Evolutionary conservation across 164 flowering plant genomes (phyloP).

Genomic region (Protea cynaroides): DNA sequence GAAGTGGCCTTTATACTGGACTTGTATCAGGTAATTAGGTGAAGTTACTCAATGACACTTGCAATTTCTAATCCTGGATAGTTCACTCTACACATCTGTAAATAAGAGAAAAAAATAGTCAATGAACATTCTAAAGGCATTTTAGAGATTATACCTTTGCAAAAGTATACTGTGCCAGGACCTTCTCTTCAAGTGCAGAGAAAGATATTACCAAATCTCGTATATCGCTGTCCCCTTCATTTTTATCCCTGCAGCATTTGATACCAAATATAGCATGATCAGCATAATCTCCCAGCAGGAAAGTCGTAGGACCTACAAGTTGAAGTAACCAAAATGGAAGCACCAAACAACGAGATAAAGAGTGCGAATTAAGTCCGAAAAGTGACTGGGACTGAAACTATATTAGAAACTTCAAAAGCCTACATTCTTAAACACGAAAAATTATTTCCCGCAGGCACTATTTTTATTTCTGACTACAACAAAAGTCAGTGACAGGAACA

Average conservation of each 20-base stretch:
- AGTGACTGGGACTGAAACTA: neutral
- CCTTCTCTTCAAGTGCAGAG: conserved; percentile 93
- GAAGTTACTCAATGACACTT: too few relatives aligned
- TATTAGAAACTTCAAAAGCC: neutral
- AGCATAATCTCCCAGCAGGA: neutral
- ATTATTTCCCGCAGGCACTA: too few relatives aligned
- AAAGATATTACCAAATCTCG: conserved; percentile 67
- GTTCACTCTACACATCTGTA: too few relatives aligned
- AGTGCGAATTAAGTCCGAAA: neutral
- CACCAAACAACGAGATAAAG: neutral
- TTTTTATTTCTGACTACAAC: neutral
- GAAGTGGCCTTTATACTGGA: too few relatives aligned
- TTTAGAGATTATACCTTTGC: conserved; percentile 57
- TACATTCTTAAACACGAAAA: too few relatives aligned
- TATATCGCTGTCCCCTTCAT: conserved; percentile 67
- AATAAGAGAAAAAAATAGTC: too few relatives aligned
- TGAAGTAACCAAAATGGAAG: neutral
- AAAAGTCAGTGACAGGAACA: neutral
- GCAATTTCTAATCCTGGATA: too few relatives aligned
- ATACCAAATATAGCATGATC: conserved; percentile 3
- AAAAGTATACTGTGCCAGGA: conserved; percentile 83
- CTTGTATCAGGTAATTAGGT: too few relatives aligned
- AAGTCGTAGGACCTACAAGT: neutral
- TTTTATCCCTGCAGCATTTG: conserved; percentile 46
- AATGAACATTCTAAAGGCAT: too few relatives aligned